Conservation (phyloP, 768 basidiomycete genomes). For the Tubosaeta brunneosetosa region DNA sequence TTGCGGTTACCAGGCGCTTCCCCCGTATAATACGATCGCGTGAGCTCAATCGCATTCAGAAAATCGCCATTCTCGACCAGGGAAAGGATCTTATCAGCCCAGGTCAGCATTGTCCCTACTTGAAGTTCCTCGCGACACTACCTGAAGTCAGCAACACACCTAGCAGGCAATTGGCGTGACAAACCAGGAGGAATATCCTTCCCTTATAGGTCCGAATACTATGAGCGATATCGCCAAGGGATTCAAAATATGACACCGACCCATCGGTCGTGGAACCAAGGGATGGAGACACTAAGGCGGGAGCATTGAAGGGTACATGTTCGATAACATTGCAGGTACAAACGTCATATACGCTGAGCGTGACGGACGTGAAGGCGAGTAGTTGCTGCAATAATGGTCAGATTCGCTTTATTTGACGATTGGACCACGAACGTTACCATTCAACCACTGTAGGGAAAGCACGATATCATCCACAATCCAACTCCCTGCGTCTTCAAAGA, state of each 20-base stretch:
- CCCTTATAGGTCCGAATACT: conserved; percentile 83
- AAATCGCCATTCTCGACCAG: conserved; percentile 86
- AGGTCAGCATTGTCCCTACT: conserved; percentile 85
- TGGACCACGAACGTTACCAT: conserved; percentile 68
- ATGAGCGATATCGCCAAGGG: conserved; percentile 53
- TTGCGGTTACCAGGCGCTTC: conserved; percentile 83
- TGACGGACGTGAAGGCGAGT: conserved; percentile 50
- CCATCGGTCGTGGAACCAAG: conserved; percentile 44
- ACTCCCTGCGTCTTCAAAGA: conserved; percentile 54
- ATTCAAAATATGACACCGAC: conserved; percentile 44
- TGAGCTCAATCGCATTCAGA: conserved; percentile 81
- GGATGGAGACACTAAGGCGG: conserved; percentile 52
- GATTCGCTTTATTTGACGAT: neutral
- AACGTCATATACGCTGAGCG: conserved; percentile 69
- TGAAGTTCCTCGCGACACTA: conserved; percentile 63
- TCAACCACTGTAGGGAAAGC: conserved; percentile 83
- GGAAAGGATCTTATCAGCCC: conserved; percentile 89
- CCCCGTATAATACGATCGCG: conserved; percentile 75
- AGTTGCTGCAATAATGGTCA: conserved; percentile 52
- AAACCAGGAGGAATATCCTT: conserved; percentile 85
- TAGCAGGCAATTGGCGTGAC: conserved; percentile 21
- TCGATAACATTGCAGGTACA: conserved; percentile 56
- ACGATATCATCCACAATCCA: conserved; percentile 63
- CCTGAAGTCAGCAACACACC: conserved; percentile 5
- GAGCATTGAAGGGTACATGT: conserved; percentile 51